Evolutionary conservation across 441 rosid species (phyloP), one percentile per base, ranked within the genome.

Genomic region (Gossypium lobatum): DNA sequence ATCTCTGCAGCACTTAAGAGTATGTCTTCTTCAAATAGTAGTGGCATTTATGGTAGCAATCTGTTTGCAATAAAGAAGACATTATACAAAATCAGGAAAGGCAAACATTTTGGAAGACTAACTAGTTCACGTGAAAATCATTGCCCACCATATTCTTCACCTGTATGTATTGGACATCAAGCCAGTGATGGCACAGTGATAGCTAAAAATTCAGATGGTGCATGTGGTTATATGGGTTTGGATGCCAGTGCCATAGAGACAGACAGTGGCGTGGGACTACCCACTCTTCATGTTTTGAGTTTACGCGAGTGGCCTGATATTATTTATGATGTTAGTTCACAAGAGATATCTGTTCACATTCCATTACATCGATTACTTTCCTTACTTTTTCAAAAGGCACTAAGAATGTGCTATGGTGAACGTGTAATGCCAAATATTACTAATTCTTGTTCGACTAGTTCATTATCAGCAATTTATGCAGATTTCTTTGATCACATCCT

Each of bases 331-430:
- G 97, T 96, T 71, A 93, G 97, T 82, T 87, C 86, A 21, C 89
- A 92, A 80, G 89, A 89, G 67, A 75, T 91, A 82, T 96, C 98
- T 65, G 84, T 93, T 80, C 97, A 92, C 83, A 86, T 92, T 70
- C 95, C 98, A 2, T 80, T 96, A 26, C 99, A 96, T 78, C 87
- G 96, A 17, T 83, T 96, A 21, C 91, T 96, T 67, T 86, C 98
- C 14, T 78, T 89, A 84, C 93, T 92, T 75, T 53, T 96, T 73
- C 89, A 92, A 78, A 96, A 80, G 80, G 88, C 95, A 54, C 73
- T 96, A 77, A 81, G 79, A 86, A 80, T 76, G 75, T 88, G 87
- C 76, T 90, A 82, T 82, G 89, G 89, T 83, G 93, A 87, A 82
- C 80, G 87, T 78, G 85, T 72, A 48, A 75, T 80, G 63, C 73